These are phyloP conservation scores for Citrus cavaleriei DNA, from an alignment of 345 rosid species.

Conservation along the genomic window DNA sequence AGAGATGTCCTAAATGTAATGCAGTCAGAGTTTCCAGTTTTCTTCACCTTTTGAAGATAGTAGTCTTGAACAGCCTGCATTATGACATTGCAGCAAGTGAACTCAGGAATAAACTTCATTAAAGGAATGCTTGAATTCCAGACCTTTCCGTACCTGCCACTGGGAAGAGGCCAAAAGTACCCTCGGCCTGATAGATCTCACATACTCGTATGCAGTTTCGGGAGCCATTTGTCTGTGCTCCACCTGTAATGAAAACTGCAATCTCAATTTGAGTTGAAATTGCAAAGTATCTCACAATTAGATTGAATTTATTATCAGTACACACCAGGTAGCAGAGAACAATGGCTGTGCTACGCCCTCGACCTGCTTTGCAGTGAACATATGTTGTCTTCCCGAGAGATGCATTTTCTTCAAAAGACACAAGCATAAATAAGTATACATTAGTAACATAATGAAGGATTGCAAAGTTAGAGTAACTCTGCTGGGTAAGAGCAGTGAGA, in stretches of 20 bases:
- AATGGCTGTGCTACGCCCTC: constrained; percentile 93
- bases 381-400: constrained; percentile 57
- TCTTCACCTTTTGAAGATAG: constrained; percentile 26
- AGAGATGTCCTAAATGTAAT: constrained; percentile 2
- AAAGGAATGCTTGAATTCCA: too few species aligned
- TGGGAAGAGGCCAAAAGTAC: constrained; percentile 60
- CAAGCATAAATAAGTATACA: not conserved
- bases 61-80: constrained; percentile 46
- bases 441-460: not conserved
- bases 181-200: constrained; percentile 58
- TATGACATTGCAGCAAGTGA: not conserved
- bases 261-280: not conserved
- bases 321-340: constrained; percentile 49
- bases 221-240: constrained; percentile 57
- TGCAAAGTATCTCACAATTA: not conserved
- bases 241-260: constrained; percentile 29
- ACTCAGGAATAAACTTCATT: not conserved
- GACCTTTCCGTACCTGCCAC: constrained; percentile 33
- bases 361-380: constrained; percentile 97
- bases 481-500: not conserved
- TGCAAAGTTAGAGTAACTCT: not conserved
- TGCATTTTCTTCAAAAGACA: constrained; percentile 53
- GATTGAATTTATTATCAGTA: not conserved
- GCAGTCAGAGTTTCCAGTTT: constrained; percentile 3
- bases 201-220: constrained; percentile 49